These are phyloP conservation scores for Rhodotorula sp. DNA, from an alignment of 1,284 basidiomycete species.

Conservation along the genomic window DNA sequence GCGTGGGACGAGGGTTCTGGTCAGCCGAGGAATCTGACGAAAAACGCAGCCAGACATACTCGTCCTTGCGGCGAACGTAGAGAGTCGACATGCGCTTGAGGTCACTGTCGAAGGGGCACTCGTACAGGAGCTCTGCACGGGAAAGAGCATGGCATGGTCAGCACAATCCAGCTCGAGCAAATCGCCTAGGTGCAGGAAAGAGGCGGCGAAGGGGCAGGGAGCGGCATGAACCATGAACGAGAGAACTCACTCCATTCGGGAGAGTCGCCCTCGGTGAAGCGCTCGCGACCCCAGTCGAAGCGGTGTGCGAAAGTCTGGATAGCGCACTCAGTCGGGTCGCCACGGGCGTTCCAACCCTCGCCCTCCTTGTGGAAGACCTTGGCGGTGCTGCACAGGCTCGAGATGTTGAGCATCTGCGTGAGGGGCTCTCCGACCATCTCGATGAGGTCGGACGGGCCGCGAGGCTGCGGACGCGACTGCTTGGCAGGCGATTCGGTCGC, in stretches of 20 bases:
- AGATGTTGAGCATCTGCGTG: slow-evolving; percentile 53
- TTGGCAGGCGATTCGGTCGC: slow-evolving; percentile 17
- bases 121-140: slow-evolving; percentile 45
- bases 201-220: too few species aligned
- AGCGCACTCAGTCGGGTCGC: slow-evolving; percentile 65
- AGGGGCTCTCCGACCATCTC: slow-evolving; percentile 48
- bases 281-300: slow-evolving; percentile 44
- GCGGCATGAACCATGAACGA: neutral
- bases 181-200: too few species aligned
- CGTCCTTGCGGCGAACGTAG: slow-evolving; percentile 48
- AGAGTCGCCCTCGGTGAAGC: slow-evolving; percentile 26
- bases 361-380: slow-evolving; percentile 51
- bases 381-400: slow-evolving; percentile 57
- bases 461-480: neutral
- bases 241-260: slow-evolving; percentile 36
- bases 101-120: slow-evolving; percentile 59
- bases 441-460: slow-evolving; percentile 42
- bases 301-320: slow-evolving; percentile 65
- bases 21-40: neutral
- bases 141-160: too few species aligned
- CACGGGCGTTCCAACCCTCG: slow-evolving; percentile 65
- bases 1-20: neutral
- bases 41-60: slow-evolving; percentile 8
- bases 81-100: slow-evolving; percentile 65
- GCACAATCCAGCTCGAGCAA: neutral